Conservation (phyloP, 225 moss, liverwort and hornwort genomes). For the Neckera pumila region DNA sequence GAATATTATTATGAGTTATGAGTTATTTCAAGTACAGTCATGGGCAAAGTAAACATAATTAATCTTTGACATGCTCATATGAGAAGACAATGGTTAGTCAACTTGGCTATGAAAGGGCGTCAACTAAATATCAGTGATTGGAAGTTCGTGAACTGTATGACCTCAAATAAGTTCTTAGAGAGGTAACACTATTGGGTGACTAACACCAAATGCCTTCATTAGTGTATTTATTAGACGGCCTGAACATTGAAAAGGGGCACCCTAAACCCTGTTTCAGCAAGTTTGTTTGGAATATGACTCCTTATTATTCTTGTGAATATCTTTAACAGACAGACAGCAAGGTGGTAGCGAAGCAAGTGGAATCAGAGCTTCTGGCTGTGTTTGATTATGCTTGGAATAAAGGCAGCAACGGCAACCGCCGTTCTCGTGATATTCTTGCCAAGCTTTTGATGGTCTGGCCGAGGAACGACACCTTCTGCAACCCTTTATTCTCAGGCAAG, state of each 20-base stretch:
- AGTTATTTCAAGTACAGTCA: not conserved
- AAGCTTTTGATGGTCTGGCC: constrained; percentile 62
- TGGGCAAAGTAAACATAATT: not conserved
- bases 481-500: not conserved
- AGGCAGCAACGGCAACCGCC: constrained; percentile 55
- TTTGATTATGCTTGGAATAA: constrained; percentile 97
- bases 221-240: no score
- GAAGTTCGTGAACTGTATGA: not conserved
- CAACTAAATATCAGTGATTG: not conserved
- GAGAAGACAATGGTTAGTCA: not conserved
- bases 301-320: not conserved
- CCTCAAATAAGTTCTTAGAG: not conserved
- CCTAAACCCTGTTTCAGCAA: not conserved
- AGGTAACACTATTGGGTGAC: not conserved
- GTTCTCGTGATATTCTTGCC: constrained; percentile 68
- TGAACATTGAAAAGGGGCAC: not conserved
- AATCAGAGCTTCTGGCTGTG: constrained; percentile 64
- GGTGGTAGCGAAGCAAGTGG: constrained; percentile 69
- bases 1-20: not conserved
- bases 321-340: constrained; percentile 62
- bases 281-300: not conserved
- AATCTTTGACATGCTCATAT: not conserved
- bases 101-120: not conserved
- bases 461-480: constrained; percentile 18
- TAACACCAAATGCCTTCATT: not conserved